Conservation (phyloP, 208 protist genomes). For the Acanthamoeba lenticulata region DNA sequence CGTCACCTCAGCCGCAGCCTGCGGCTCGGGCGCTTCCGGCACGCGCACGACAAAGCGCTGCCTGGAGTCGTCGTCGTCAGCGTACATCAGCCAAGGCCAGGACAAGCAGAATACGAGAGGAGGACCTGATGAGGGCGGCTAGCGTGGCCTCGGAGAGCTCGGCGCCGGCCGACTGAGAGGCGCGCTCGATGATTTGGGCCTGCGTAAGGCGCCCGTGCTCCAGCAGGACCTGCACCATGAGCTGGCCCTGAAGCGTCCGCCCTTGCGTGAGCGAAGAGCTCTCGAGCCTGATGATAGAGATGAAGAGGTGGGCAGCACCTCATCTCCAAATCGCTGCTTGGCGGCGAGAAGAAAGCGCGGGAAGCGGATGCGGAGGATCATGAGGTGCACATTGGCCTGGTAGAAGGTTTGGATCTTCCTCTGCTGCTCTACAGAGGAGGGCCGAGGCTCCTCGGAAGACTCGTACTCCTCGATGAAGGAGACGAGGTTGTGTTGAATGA, state of each 20-base stretch:
- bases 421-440: background rate
- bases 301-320: background rate
- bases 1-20: background rate
- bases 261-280: no score
- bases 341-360: background rate
- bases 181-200: background rate
- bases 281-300: no score
- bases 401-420: constrained; percentile 9
- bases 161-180: background rate
- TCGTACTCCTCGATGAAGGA: constrained; percentile 57
- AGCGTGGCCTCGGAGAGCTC: background rate
- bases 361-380: constrained; percentile 7
- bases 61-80: background rate
- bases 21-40: constrained; percentile 14
- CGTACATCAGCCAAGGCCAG: background rate
- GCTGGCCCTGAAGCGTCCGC: background rate
- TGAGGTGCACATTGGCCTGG: constrained; percentile 9
- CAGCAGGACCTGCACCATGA: constrained; percentile 39
- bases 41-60: constrained; percentile 49
- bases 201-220: constrained; percentile 44
- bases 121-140: background rate
- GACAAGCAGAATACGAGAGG: background rate
- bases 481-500: constrained; percentile 56
- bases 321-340: background rate
- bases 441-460: no score